phyloP scores from a whole-genome alignment of 768 basidiomycete species.

The Cystobasidium ongulense region DNA sequence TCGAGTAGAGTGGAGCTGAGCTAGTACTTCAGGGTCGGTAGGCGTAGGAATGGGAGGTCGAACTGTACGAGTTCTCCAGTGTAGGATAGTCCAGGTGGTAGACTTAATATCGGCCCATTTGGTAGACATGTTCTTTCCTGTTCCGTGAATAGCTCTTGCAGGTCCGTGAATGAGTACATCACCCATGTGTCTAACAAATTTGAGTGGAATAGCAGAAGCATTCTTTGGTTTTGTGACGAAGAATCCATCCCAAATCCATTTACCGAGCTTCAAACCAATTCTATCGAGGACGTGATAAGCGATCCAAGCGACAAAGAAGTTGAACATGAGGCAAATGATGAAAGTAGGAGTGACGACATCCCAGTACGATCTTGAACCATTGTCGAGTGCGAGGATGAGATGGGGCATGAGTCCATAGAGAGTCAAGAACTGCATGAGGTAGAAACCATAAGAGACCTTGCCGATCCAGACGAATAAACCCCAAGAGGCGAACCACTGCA shows the following conservation, averaged over 20 bases:
- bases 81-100: constrained; percentile 35
- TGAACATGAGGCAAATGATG: constrained; percentile 43
- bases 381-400: constrained; percentile 41
- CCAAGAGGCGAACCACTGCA: constrained; percentile 44
- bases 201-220: constrained; percentile 39
- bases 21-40: constrained; percentile 43
- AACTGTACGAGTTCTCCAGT: constrained; percentile 42
- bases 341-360: constrained; percentile 41
- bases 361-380: constrained; percentile 40
- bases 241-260: constrained; percentile 44
- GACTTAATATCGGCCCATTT: constrained; percentile 29
- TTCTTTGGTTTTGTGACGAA: constrained; percentile 44
- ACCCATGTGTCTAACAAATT: constrained; percentile 35
- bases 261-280: constrained; percentile 43
- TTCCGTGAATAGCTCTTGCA: constrained; percentile 29
- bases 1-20: constrained; percentile 43
- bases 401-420: constrained; percentile 43
- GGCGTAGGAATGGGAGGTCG: constrained; percentile 40
- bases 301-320: constrained; percentile 42
- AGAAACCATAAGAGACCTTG: constrained; percentile 45
- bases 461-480: constrained; percentile 43
- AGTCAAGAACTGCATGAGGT: constrained; percentile 44
- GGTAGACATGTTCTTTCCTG: constrained; percentile 1
- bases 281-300: constrained; percentile 44
- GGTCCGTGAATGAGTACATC: constrained; percentile 39